phyloP scores from a whole-genome alignment of 1,284 basidiomycete species.

The Gymnopus androsaceus region DNA sequence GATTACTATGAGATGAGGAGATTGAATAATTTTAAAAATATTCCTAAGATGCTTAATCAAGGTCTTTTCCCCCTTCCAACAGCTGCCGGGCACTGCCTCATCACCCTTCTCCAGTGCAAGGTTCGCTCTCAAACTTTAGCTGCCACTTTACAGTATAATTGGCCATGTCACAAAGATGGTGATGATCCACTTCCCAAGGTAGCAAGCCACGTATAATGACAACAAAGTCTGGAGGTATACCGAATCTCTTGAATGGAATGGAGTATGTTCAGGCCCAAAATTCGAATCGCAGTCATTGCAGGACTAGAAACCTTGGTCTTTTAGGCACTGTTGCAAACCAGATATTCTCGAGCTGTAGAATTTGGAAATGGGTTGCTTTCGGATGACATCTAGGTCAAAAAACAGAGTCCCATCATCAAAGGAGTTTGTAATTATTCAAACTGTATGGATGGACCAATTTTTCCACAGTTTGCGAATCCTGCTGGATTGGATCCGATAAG shows the following conservation, averaged over 20 bases:
- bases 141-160: constrained; percentile 1
- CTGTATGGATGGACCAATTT: too few species aligned
- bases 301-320: not conserved
- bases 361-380: too few species aligned
- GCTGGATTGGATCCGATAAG: too few species aligned
- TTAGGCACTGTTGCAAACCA: not conserved
- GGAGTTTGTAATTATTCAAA: too few species aligned
- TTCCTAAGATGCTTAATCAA: constrained; percentile 45
- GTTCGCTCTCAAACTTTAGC: constrained; percentile 25
- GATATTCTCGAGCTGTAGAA: too few species aligned
- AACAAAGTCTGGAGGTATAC: not conserved
- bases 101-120: constrained; percentile 37
- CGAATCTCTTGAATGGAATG: not conserved
- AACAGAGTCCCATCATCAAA: too few species aligned
- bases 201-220: not conserved
- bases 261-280: constrained; percentile 17
- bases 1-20: not conserved
- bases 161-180: constrained; percentile 10
- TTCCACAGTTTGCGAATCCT: too few species aligned
- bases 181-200: constrained; percentile 11
- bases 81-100: constrained; percentile 32
- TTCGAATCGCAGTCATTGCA: not conserved
- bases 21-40: constrained; percentile 14
- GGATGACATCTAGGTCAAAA: too few species aligned
- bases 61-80: constrained; percentile 40